Evolutionary conservation across 2,329 filamentous ascomycete species (phyloP), one percentile per base, ranked within the genome.

Genomic region (Bipolaris sorokiniana): DNA sequence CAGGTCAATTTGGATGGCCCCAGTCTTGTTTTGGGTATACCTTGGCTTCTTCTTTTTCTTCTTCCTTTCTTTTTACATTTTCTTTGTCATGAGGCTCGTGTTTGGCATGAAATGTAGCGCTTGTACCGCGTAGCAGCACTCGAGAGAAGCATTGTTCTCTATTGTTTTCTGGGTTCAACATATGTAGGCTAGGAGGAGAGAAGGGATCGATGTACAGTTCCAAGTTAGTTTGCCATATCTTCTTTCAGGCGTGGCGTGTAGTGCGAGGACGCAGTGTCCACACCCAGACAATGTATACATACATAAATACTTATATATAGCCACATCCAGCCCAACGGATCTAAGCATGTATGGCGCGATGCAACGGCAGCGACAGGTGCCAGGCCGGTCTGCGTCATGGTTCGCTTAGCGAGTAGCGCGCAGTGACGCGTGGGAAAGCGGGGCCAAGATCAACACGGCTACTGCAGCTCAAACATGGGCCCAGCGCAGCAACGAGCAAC

Each of bases 401-500:
- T 18, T 63, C 51, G 60, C 20, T 59, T 61, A 42, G 38, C 18
- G 34, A 28, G 44, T 62, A 64, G 59, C 63, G 63, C 56, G 60
- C 57, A 56, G 37, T 36, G 55, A 52, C 46, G 50, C 55, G 40
- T 55, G 51, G 61, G 51, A 53, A 60, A 64, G 56, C 50, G 56
- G 61, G 63, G 57, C 49, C 40, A 56, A 56, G 51, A 51, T 51
- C 58, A 63, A 65, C 61, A 64, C 40, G 36, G 54, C 53, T 58
- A 54, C 56, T 65, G 63, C 61, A 64, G 63, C 63, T 61, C 56
- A 61, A 58, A 60, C 59, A 62, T 56, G 33, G 49, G 42, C 38
- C 48, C 48, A 54, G 50, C 48, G 62, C 62, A 63, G 57, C 56
- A 56, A 66, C 62, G 64, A 67, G 37, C 65, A 66, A 66, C 51